These are phyloP conservation scores for Salvia splendens DNA, from an alignment of 257 asterid species.

Conservation along the genomic window DNA sequence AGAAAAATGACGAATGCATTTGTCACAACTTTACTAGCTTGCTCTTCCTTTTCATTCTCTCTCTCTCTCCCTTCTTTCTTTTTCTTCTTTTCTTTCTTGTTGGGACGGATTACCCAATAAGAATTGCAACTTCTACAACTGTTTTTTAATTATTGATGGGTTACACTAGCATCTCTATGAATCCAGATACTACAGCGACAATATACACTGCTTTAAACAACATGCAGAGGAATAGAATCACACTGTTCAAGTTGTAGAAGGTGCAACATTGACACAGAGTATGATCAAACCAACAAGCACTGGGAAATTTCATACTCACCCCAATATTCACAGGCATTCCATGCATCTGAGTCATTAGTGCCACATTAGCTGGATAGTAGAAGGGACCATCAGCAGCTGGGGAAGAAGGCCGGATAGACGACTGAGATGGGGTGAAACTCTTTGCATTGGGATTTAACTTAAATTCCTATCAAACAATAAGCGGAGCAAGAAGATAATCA, in stretches of 20 bases:
- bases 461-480: slow-evolving; percentile 66
- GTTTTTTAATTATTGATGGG: background rate
- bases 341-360: slow-evolving; percentile 71
- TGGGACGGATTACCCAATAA: background rate
- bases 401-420: slow-evolving; percentile 76
- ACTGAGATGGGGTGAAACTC: slow-evolving; percentile 75
- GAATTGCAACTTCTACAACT: background rate
- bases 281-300: slow-evolving; percentile 23
- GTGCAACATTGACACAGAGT: slow-evolving; percentile 14
- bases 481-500: slow-evolving; percentile 26
- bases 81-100: background rate
- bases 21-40: background rate
- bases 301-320: slow-evolving; percentile 49
- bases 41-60: background rate
- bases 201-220: background rate
- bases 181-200: background rate
- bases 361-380: slow-evolving; percentile 77
- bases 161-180: slow-evolving; percentile 13
- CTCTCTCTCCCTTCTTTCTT: background rate
- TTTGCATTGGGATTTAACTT: slow-evolving; percentile 84
- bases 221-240: slow-evolving; percentile 5
- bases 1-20: slow-evolving; percentile 3
- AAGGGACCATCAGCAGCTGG: slow-evolving; percentile 79
- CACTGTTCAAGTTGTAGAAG: slow-evolving; percentile 2
- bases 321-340: slow-evolving; percentile 88